Evolutionary conservation across 495 filamentous ascomycete genomes (phyloP), one percentile per base, ranked within the genome.

Genomic region (Aspergillus conjunctus): DNA sequence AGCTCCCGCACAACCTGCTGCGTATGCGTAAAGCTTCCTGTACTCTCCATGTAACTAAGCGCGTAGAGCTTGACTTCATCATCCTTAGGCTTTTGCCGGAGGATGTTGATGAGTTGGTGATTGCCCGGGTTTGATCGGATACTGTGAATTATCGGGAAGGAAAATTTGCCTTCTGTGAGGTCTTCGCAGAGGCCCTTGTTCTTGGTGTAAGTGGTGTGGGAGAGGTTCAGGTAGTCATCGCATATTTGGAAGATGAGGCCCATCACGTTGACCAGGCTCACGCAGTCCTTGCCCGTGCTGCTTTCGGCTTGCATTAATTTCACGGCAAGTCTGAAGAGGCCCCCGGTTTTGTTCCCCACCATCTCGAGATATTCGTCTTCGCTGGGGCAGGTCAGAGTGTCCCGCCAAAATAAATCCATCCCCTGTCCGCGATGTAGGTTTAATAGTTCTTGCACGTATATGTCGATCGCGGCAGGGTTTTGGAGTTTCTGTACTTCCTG

Each of bases 341-440:
- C 94, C 26, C 94, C 94, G 4, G 94, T 99, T 75, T 99, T 98
- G 77, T 98, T 98, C 64, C 87, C 87, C 44, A 98, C 95, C 94
- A 98, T 98, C 73, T 98, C 93, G 15, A 98, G 84, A 76, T 98
- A 98, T 69, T 98, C 93, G 61, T 96, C 92, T 75, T 98, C 93
- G 48, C 85, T 92, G 30, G 94, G 94, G 71, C 92, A 97, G 32
- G 87, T 96, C 51, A 97, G 80, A 7, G 91, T 92, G 75, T 98
- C 94, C 12, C 94, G 84, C 94, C 94, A 99, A 79, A 90, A 97
- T 53, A 99, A 83, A 68, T 99, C 94, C 90, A 98, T 95, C 41
- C 94, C 94, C 68, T 99, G 94, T 11, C 94, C 94, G 33, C 93
- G 84, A 76, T 98, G 95, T 20, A 98, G 86, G 72, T 98, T 96